Conservation (phyloP, 768 basidiomycete species). For the Naganishia vishniacii region DNA sequence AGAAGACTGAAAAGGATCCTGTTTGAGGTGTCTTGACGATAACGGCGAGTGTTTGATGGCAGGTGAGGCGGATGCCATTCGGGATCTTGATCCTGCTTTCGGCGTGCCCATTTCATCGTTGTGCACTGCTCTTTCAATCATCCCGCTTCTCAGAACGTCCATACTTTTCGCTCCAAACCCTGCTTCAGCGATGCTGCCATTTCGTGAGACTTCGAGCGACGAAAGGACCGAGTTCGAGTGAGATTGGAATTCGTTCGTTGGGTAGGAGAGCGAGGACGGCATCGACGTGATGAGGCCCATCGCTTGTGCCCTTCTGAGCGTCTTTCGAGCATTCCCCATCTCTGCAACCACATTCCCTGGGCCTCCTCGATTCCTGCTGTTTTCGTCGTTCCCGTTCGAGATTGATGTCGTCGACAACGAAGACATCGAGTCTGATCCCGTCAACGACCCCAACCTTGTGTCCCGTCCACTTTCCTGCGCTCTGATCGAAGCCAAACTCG, state of each 20-base stretch:
- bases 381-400: not conserved
- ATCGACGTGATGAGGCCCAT: slow-evolving; percentile 17
- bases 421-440: not conserved
- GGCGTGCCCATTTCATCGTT: slow-evolving; percentile 1
- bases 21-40: not conserved
- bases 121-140: not conserved
- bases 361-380: not conserved
- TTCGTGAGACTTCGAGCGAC: not conserved
- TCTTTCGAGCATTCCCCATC: slow-evolving; percentile 8
- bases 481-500: slow-evolving; percentile 1
- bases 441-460: not conserved
- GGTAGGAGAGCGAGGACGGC: slow-evolving; percentile 4
- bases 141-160: no score
- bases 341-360: not conserved
- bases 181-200: slow-evolving; percentile 7
- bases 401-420: not conserved
- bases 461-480: not conserved
- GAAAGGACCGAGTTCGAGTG: not conserved
- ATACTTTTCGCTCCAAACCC: not conserved
- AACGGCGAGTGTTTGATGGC: not conserved
- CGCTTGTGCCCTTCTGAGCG: slow-evolving; percentile 18
- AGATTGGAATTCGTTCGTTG: not conserved
- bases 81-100: not conserved
- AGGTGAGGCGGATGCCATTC: not conserved
- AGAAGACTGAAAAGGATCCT: not conserved